Percentiles rank a stretch among this genome's conserved stretches.
phyloP scores from a whole-genome alignment of 2,329 filamentous ascomycete genomes.

The Paradendryphiella salina region DNA sequence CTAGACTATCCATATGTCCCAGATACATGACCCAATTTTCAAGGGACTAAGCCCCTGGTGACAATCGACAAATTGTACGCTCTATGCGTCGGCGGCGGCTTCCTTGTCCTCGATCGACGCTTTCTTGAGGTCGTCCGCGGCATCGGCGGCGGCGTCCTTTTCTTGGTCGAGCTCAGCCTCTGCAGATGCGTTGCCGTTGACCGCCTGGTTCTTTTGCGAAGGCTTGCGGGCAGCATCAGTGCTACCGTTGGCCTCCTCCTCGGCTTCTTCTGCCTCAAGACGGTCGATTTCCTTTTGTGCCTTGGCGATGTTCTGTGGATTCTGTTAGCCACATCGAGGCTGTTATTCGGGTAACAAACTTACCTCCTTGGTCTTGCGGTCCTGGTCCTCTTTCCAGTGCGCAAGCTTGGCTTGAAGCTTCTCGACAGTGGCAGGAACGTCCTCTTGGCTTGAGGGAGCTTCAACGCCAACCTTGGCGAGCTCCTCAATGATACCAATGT shows the following conservation, averaged over 20 bases:
- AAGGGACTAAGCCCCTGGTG: conserved; percentile 9
- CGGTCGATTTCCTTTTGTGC: conserved; percentile 93
- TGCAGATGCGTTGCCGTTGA: conserved; percentile 58
- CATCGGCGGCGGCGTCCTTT: conserved; percentile 63
- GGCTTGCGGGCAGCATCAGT: conserved; percentile 61
- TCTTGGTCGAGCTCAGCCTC: conserved; percentile 60
- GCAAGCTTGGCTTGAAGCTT: conserved; percentile 91
- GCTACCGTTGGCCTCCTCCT: conserved; percentile 54
- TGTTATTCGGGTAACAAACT: conserved; percentile 43
- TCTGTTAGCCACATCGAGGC: conserved; percentile 16
- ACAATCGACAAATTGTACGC: conserved; percentile 5
- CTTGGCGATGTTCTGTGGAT: conserved; percentile 84
- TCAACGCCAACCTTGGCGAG: conserved; percentile 82
- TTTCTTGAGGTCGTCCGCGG: conserved; percentile 62
- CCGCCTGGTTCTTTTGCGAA: conserved; percentile 54
- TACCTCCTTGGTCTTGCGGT: conserved; percentile 86
- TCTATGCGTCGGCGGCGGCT: conserved; percentile 33
- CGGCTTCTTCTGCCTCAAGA: conserved; percentile 72
- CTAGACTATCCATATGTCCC: conserved; percentile 23
- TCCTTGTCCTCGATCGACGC: conserved; percentile 61
- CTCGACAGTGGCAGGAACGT: conserved; percentile 77
- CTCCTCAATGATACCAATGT: conserved; percentile 89
- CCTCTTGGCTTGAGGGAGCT: conserved; percentile 81
- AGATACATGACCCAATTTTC: conserved; percentile 24
- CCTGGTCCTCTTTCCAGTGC: conserved; percentile 89